phyloP scores from a whole-genome alignment of 2,329 filamentous ascomycete genomes.

The Myriosclerotinia curreyana region DNA sequence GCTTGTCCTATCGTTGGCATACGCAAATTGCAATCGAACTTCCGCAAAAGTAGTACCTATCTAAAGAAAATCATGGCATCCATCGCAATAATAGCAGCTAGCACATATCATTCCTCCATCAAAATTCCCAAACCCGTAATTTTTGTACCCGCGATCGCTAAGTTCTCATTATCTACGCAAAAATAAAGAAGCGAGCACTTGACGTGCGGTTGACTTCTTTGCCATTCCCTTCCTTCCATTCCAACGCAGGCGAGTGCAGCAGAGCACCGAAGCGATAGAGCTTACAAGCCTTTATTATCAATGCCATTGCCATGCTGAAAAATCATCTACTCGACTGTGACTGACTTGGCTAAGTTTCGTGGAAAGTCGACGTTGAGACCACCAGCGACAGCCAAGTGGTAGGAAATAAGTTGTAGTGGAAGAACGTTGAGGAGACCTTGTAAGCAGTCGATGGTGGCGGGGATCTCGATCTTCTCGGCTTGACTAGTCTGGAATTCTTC shows the following conservation, averaged over 20 bases:
- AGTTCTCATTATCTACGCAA: constrained; percentile 17
- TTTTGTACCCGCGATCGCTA: constrained; percentile 17
- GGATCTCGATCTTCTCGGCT: constrained; percentile 96
- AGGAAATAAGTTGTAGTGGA: constrained; percentile 94
- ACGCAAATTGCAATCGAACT: constrained; percentile 8
- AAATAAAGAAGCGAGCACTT: constrained; percentile 13
- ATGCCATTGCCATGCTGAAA: constrained; percentile 10
- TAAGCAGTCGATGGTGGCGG: constrained; percentile 89
- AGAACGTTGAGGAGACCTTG: constrained; percentile 98
- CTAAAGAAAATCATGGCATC: constrained; percentile 9
- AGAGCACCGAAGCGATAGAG: constrained; percentile 26
- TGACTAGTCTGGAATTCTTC: constrained; percentile 83
- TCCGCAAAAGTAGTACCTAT: constrained; percentile 6
- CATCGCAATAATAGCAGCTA: constrained; percentile 7
- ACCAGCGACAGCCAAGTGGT: constrained; percentile 96
- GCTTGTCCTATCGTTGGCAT: background rate
- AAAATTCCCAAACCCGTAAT: constrained; percentile 8
- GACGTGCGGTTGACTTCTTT: constrained; percentile 8
- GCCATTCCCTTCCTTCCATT: background rate
- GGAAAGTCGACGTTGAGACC: constrained; percentile 98
- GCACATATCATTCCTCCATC: constrained; percentile 8
- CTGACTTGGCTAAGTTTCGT: constrained; percentile 96
- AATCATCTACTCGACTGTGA: constrained; percentile 82
- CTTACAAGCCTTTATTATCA: constrained; percentile 20
- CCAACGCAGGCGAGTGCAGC: constrained; percentile 10